Percentiles rank a stretch among this genome's conserved stretches.
phyloP scores from a whole-genome alignment of 1,284 basidiomycete species.

The Fomitiporia mediterranea region DNA sequence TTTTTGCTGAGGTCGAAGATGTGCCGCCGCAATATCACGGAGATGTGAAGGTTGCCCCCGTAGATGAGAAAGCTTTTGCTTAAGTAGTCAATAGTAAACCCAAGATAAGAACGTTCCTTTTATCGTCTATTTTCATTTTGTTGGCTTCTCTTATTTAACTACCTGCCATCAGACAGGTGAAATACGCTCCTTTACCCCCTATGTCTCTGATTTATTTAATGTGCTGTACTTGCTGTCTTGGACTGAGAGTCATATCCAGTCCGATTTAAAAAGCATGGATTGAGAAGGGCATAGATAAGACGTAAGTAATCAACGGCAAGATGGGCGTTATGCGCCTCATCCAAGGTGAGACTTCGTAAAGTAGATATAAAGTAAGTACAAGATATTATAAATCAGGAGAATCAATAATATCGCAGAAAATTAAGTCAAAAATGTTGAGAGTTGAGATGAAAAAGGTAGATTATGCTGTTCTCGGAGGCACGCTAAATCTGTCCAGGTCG shows the following conservation, averaged over 20 bases:
- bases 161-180: background rate
- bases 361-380: too few relatives aligned
- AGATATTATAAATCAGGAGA: too few relatives aligned
- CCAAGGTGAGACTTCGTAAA: too few relatives aligned
- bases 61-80: constrained; percentile 3
- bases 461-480: constrained; percentile 19
- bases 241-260: background rate
- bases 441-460: background rate
- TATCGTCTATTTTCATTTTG: background rate
- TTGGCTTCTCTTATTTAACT: background rate
- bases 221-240: constrained; percentile 9
- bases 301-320: too few relatives aligned
- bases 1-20: constrained; percentile 31
- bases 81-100: background rate
- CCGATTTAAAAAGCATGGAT: background rate
- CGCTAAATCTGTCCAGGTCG: constrained; percentile 15
- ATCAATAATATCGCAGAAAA: too few relatives aligned
- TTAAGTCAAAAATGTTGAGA: background rate
- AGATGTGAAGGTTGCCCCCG: constrained; percentile 42
- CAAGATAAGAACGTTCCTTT: background rate
- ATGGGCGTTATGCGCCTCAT: too few relatives aligned
- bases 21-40: constrained; percentile 24
- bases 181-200: constrained; percentile 4
- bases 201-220: background rate
- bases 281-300: background rate